A percentile compares a stretch with the other conserved stretches of the same genome.
Evolutionary conservation across 176 grass and related monocot species (phyloP).

Genomic region (Puccinellia tenuiflora): DNA sequence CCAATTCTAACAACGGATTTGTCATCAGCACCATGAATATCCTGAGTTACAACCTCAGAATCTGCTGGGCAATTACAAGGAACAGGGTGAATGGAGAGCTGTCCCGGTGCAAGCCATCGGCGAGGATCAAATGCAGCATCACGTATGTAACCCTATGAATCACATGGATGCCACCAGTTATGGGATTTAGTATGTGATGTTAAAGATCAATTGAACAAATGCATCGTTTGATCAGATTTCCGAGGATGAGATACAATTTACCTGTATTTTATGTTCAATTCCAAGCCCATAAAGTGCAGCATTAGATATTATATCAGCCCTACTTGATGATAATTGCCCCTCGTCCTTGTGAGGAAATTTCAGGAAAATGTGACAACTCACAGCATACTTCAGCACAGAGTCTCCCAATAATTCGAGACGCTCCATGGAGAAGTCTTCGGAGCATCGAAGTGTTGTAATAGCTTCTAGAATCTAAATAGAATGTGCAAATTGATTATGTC

Average conservation of each 20-base stretch:
- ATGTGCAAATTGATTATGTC: neutral
- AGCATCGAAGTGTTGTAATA: slow-evolving; percentile 67
- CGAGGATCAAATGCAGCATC: slow-evolving; percentile 86
- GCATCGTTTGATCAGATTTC: neutral
- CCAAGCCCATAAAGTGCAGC: slow-evolving; percentile 69
- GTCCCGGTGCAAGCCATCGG: slow-evolving; percentile 85
- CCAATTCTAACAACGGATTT: slow-evolving; percentile 34
- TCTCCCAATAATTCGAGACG: slow-evolving; percentile 91
- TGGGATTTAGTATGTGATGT: slow-evolving; percentile 18
- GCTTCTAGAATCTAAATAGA: slow-evolving; percentile 85
- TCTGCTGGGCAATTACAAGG: slow-evolving; percentile 54
- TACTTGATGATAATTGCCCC: slow-evolving; percentile 59
- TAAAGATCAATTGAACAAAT: neutral
- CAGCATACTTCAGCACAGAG: slow-evolving; percentile 79
- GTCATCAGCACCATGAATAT: slow-evolving; percentile 16
- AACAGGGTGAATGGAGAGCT: slow-evolving; percentile 49
- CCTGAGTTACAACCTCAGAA: slow-evolving; percentile 28
- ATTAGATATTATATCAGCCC: slow-evolving; percentile 62
- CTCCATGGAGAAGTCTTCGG: slow-evolving; percentile 92
- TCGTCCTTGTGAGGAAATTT: slow-evolving; percentile 67
- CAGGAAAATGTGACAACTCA: slow-evolving; percentile 70
- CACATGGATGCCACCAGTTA: slow-evolving; percentile 10
- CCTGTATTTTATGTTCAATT: slow-evolving; percentile 69
- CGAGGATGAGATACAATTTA: slow-evolving; percentile 21
- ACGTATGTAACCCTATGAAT: slow-evolving; percentile 70